Base-by-base conservation (phyloP, 768 basidiomycete genomes). In the Neoboletus magnificus region DNA sequence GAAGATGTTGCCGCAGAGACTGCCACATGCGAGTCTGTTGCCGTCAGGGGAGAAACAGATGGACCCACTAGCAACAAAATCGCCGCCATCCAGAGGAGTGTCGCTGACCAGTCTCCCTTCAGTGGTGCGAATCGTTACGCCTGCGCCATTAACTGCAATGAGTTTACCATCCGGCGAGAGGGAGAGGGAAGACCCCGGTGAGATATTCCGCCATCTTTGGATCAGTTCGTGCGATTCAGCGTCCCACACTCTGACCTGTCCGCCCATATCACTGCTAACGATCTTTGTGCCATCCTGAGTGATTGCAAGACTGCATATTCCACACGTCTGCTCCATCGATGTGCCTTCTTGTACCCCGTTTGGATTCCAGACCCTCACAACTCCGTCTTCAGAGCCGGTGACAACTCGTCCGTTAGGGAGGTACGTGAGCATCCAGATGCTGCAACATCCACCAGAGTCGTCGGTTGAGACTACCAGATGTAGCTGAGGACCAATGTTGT, bases 351-450 rank as follows among this genome's bases (percentile, higher is more conserved):
- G n/a, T n/a, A n/a, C n/a, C n/a, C n/a, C n/a, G n/a, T n/a, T n/a
- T n/a, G n/a, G n/a, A n/a, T n/a, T n/a, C n/a, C n/a, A n/a, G n/a
- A n/a, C n/a, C n/a, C n/a, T n/a, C n/a, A n/a, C n/a, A n/a, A 12
- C 39, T 41, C n/a, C 35, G 4, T 16, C 43, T 0, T 0, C 0
- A 6, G 33, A 40, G 5, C 33, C 32, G 1, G 53, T 47, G 23
- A 52, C 53, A n/a, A 53, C 4, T 33, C 32, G 8, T 25, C 47
- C 48, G 33, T 45, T 40, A 35, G 62, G 40, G 27, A 63, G 49
- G 35, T 47, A 64, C 15, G 32, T 36, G 4, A 63, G 47, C 9
- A 0, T 23, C 11, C 4, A 1, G 22, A 43, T n/a, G n/a, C n/a
- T n/a, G n/a, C n/a, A n/a, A n/a, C n/a, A n/a, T n/a, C n/a, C n/a